phyloP scores from a whole-genome alignment of 2,329 filamentous ascomycete species.

The Domatiomyces catenatus region DNA sequence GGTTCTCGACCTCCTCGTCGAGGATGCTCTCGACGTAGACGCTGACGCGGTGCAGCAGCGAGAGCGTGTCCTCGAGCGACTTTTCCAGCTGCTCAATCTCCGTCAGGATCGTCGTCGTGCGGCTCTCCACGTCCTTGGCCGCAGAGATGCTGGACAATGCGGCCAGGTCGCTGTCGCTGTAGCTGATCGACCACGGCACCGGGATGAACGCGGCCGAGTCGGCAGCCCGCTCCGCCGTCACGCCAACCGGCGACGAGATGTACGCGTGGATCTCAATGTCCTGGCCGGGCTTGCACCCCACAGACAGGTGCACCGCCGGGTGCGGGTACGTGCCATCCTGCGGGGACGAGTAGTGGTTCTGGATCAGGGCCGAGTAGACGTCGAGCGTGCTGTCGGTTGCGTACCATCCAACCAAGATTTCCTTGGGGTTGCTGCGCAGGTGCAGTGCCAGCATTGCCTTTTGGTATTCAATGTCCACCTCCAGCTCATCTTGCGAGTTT shows the following conservation, averaged over 20 bases:
- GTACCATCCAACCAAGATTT: conserved; percentile 95
- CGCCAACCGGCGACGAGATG: conserved; percentile 87
- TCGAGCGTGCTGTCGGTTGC: conserved; percentile 93
- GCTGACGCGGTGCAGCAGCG: conserved; percentile 77
- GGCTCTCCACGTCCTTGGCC: conserved; percentile 63
- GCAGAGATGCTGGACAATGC: conserved; percentile 70
- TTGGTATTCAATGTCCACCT: conserved; percentile 99
- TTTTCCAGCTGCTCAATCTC: conserved; percentile 82
- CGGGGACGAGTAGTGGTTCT: conserved; percentile 97
- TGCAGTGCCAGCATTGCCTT: conserved; percentile 97
- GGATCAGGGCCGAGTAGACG: conserved; percentile 94
- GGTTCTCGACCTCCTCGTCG: conserved; percentile 72
- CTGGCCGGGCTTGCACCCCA: conserved; percentile 74
- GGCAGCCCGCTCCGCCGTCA: conserved; percentile 83
- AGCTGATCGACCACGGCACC: conserved; percentile 85
- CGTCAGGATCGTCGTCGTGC: conserved; percentile 57
- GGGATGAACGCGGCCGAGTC: conserved; percentile 97
- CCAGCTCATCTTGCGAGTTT: conserved; percentile 94
- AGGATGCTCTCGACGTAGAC: conserved; percentile 87
- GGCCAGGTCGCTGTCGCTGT: conserved; percentile 62
- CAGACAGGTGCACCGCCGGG: conserved; percentile 92
- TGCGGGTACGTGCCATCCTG: conserved; percentile 95
- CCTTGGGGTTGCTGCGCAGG: conserved; percentile 83
- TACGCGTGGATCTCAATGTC: conserved; percentile 85
- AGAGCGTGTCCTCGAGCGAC: conserved; percentile 72